Conservation (phyloP, 2,329 filamentous ascomycete genomes). For the Hysterium pulicare region DNA sequence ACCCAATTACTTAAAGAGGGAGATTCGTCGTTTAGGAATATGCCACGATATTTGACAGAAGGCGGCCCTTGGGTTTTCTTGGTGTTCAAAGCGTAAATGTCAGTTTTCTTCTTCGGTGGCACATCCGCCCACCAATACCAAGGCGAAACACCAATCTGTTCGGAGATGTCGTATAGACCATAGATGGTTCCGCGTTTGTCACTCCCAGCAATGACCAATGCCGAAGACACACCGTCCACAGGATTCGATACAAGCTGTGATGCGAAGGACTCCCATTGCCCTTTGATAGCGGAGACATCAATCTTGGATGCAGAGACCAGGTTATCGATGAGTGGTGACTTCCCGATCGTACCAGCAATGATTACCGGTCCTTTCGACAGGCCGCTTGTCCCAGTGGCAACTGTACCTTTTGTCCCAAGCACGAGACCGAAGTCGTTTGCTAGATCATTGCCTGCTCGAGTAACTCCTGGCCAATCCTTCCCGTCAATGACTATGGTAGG, state of each 20-base stretch:
- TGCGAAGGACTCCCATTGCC: conserved; percentile 65
- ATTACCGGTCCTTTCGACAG: conserved; percentile 43
- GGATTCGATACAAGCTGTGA: conserved; percentile 56
- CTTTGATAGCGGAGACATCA: conserved; percentile 54
- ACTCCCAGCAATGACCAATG: conserved; percentile 62
- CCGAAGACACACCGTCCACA: conserved; percentile 51
- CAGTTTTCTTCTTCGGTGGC: conserved; percentile 46
- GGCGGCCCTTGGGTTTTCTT: conserved; percentile 56
- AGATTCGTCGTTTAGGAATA: conserved; percentile 68
- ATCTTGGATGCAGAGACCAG: conserved; percentile 54
- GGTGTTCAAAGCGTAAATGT: conserved; percentile 54
- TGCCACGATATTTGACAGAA: conserved; percentile 62
- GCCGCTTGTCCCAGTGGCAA: conserved; percentile 13
- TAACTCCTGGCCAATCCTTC: conserved; percentile 61
- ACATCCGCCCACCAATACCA: conserved; percentile 68
- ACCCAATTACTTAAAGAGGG: conserved; percentile 65
- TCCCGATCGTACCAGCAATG: conserved; percentile 64
- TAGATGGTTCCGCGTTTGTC: conserved; percentile 65
- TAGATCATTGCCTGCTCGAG: conserved; percentile 62
- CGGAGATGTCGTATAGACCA: conserved; percentile 65
- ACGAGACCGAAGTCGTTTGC: conserved; percentile 65
- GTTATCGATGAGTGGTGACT: conserved; percentile 57
- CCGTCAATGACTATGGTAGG: conserved; percentile 23
- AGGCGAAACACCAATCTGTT: conserved; percentile 67
- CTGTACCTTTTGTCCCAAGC: conserved; percentile 57